A percentile compares a stretch with the other conserved stretches of the same genome.
These are phyloP conservation scores for Coccomyxa subellipsoidea DNA, from an alignment of 163 green algal genomes.

Conservation along the genomic window DNA sequence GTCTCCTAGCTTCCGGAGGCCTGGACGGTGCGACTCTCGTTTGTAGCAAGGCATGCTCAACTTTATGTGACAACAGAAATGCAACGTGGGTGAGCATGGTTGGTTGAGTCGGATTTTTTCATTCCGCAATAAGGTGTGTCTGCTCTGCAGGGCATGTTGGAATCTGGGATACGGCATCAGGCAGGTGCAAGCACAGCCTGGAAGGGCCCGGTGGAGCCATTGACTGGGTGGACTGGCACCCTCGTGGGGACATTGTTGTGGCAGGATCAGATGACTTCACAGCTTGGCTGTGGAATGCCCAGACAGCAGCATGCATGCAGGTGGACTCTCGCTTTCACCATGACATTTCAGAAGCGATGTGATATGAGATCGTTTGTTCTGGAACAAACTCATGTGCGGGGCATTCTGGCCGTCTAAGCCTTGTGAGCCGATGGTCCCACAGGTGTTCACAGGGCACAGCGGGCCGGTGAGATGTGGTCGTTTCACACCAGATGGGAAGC, in stretches of 20 bases:
- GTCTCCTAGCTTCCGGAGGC: conserved; percentile 78
- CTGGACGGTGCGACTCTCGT: conserved; percentile 68
- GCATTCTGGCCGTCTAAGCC: no score
- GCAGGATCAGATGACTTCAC: conserved; percentile 91
- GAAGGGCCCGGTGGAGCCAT: conserved; percentile 85
- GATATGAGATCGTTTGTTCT: no score
- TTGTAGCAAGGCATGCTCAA: background rate
- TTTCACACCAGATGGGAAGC: conserved; percentile 90
- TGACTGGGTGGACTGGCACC: conserved; percentile 94
- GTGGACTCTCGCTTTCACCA: conserved; percentile 37
- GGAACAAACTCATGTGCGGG: no score
- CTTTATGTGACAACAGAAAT: background rate
- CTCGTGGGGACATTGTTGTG: conserved; percentile 84
- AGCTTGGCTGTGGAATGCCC: conserved; percentile 94
- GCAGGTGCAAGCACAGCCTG: conserved; percentile 52
- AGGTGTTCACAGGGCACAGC: conserved; percentile 88
- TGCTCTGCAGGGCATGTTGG: conserved; percentile 54
- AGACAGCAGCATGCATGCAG: conserved; percentile 82
- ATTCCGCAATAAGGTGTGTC: background rate
- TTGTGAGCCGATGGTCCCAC: background rate
- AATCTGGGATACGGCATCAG: conserved; percentile 70
- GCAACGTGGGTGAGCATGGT: no score
- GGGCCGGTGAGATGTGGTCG: conserved; percentile 77
- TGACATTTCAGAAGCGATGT: no score
- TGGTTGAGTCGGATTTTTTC: no score